phyloP scores from a whole-genome alignment of 2,329 filamentous ascomycete genomes.

The Helicocarpus griseus region DNA sequence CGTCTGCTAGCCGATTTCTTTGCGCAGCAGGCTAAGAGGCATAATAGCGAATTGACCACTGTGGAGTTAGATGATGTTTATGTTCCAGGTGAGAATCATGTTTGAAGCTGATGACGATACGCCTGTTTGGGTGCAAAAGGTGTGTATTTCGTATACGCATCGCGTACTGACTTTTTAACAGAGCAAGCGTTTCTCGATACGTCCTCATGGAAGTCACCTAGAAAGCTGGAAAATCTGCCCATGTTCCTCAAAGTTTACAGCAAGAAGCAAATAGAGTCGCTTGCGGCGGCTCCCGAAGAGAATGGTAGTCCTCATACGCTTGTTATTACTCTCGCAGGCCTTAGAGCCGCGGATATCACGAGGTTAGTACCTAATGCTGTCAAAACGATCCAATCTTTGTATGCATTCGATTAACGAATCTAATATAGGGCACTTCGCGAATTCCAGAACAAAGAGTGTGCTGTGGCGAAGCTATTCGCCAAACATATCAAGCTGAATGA shows the following conservation, averaged over 20 bases:
- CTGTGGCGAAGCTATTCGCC: conserved; percentile 86
- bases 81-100: conserved; percentile 54
- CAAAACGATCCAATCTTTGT: not conserved
- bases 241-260: conserved; percentile 60
- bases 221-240: conserved; percentile 64
- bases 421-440: conserved; percentile 55
- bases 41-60: conserved; percentile 68
- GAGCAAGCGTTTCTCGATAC: conserved; percentile 71
- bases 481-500: conserved; percentile 97
- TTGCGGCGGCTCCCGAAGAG: conserved; percentile 57
- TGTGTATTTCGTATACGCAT: not conserved
- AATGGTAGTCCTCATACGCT: conserved; percentile 75
- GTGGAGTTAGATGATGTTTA: conserved; percentile 78
- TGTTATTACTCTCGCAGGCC: conserved; percentile 72
- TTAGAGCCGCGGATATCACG: conserved; percentile 77
- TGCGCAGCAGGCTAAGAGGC: conserved; percentile 65
- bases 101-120: not conserved
- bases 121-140: not conserved
- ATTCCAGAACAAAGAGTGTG: conserved; percentile 67
- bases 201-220: conserved; percentile 57
- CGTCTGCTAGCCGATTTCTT: conserved; percentile 77
- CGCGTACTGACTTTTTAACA: conserved; percentile 23
- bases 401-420: conserved; percentile 7
- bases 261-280: conserved; percentile 45
- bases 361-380: conserved; percentile 42